Evolutionary conservation across 768 basidiomycete species (phyloP).

Genomic region (Neoboletus subvelutipes): DNA sequence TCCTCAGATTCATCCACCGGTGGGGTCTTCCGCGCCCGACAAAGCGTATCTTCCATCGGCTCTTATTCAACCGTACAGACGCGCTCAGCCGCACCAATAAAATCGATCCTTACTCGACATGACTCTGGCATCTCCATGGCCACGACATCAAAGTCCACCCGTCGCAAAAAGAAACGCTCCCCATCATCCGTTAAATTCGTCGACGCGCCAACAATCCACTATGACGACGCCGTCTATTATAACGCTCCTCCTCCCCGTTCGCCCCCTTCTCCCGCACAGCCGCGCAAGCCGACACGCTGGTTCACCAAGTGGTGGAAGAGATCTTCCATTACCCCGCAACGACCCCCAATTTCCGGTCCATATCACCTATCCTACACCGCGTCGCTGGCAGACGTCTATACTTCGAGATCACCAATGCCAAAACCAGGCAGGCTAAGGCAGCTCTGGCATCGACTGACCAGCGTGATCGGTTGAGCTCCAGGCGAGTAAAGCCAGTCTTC

Average conservation of each 20-base stretch:
- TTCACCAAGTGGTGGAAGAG: conserved; percentile 31
- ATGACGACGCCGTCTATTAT: conserved; percentile 25
- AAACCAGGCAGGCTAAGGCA: conserved; percentile 27
- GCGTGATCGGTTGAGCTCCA: conserved; percentile 17
- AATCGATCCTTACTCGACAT: conserved; percentile 59
- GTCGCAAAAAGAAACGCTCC: conserved; percentile 33
- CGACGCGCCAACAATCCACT: conserved; percentile 62
- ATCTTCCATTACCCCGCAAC: conserved; percentile 16
- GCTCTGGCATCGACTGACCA: conserved; percentile 28
- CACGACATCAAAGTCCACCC: conserved; percentile 27
- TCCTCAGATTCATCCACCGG: conserved; percentile 18
- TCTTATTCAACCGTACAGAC: conserved; percentile 33
- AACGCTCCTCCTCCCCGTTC: conserved; percentile 17
- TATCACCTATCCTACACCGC: conserved; percentile 30
- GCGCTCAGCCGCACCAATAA: conserved; percentile 31
- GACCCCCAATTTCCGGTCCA: conserved; percentile 33
- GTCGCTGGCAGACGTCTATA: conserved; percentile 32
- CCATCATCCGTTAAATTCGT: conserved; percentile 66
- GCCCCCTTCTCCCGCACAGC: conserved; percentile 11
- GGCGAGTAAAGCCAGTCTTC: not conserved
- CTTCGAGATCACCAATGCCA: conserved; percentile 14
- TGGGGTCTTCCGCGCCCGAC: conserved; percentile 28
- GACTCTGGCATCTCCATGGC: conserved; percentile 48
- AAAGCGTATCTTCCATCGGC: conserved; percentile 41
- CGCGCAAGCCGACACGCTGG: conserved; percentile 18